Base-by-base conservation (phyloP, 768 basidiomycete genomes). In the Hericium alpestre region DNA sequence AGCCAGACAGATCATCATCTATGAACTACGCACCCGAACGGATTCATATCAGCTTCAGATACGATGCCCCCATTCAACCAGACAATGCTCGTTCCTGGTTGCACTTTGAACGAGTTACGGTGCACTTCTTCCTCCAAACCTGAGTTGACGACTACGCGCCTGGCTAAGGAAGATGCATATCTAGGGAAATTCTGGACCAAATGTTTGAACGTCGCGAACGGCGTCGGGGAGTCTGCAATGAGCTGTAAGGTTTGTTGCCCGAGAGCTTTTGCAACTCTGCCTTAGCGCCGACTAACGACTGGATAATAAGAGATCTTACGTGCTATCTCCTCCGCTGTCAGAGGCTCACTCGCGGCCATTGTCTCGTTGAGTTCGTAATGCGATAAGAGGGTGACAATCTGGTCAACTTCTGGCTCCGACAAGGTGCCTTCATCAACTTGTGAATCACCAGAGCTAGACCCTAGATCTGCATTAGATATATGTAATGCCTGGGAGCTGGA, bases 131-230 rank as follows among this genome's bases (percentile, higher is more conserved):
- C 68, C 0, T 66, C 64, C 9, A 95, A 63, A 12, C 70, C 72
- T 9, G 71, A 66, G 57, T 80, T 78, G 2, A 81, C 71, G 1
- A 72, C 63, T 46, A 93, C 80, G 57, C 86, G 83, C 3, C 91
- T 82, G 0, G 87, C 80, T 32, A 96, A 74, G 3, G 84, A 74
- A 0, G 83, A 76, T 1, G 85, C 84, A 65, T 94, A 95, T 66
- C 81, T 86, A 0, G 95, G 94, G 71, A 97, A 95, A 69, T 94
- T 86, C 65, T 93, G 89, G 0, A 89, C 78, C 20, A 98, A 78
- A 13, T 81, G 76, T 49, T 75, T 79, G 38, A 96, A 76, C 0
- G 79, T 78, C 11, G 68, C 61, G 20, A 90, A 73, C 3, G 79
- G 79, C 12, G 76, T 65, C 7, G 59, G 59, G 1, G 90, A 84